Evolutionary conservation across 306 rosid species (phyloP).

Genomic region (Dryas alaskensis): DNA sequence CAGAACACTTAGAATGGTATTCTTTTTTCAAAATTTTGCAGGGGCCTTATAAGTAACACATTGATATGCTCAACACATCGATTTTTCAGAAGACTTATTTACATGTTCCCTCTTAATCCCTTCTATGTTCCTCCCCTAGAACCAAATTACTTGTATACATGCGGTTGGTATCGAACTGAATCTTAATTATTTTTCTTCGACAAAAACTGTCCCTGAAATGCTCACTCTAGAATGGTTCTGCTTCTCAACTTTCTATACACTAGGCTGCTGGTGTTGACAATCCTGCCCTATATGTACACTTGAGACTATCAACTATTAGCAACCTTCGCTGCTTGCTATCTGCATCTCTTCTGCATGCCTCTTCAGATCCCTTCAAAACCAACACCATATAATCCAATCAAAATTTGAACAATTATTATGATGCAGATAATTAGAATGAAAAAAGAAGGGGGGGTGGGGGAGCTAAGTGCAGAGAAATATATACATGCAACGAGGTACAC

Average conservation of each 20-base stretch:
- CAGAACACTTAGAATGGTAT: too few species aligned
- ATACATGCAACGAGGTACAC: constrained; percentile 37
- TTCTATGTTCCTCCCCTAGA: too few species aligned
- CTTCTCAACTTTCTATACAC: constrained; percentile 1
- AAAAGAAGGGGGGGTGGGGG: background rate
- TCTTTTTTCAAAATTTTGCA: too few species aligned
- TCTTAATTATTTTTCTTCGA: background rate
- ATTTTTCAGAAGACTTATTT: too few species aligned
- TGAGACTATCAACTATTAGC: constrained; percentile 5
- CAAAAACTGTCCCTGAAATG: background rate
- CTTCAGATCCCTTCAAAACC: constrained; percentile 37
- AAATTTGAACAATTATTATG: background rate
- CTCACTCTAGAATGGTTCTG: background rate
- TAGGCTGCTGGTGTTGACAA: constrained; percentile 14
- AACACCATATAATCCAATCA: background rate
- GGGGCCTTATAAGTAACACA: too few species aligned
- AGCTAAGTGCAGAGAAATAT: background rate
- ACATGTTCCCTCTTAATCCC: too few species aligned
- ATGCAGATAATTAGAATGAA: background rate
- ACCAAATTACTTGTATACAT: background rate
- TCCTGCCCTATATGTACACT: constrained; percentile 18
- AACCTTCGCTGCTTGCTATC: constrained; percentile 4
- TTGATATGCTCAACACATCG: too few species aligned
- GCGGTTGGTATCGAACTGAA: background rate
- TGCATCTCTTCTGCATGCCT: constrained; percentile 28